These are phyloP conservation scores for Leishmania aethiopica DNA, from an alignment of 208 protist genomes.

Conservation along the genomic window DNA sequence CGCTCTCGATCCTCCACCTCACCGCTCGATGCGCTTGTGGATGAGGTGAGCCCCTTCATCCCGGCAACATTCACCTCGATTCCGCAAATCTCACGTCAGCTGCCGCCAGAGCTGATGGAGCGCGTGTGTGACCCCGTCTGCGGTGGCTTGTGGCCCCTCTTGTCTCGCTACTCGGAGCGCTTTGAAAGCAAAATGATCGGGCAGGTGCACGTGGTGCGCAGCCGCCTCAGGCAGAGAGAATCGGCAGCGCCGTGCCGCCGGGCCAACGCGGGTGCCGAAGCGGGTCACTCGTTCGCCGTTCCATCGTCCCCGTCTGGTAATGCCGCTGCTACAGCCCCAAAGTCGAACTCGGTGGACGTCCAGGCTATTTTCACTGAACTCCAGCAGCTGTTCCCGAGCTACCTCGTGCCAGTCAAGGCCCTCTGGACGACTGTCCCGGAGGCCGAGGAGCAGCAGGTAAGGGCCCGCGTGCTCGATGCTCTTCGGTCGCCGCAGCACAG, in stretches of 20 bases:
- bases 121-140: conserved; percentile 19
- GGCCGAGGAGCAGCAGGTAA: conserved; percentile 6
- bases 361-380: conserved; percentile 17
- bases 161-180: conserved; percentile 19
- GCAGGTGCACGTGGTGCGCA: conserved; percentile 19
- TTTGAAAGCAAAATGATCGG: conserved; percentile 35
- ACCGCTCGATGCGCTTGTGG: conserved; percentile 6
- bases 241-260: not conserved
- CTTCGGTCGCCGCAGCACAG: conserved; percentile 6
- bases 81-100: conserved; percentile 50
- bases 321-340: not conserved
- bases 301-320: not conserved
- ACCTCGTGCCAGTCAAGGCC: conserved; percentile 57
- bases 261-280: not conserved
- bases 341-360: not conserved
- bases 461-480: conserved; percentile 10
- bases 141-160: conserved; percentile 14
- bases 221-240: not conserved
- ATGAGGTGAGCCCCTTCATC: conserved; percentile 37
- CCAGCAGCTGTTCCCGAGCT: conserved; percentile 49
- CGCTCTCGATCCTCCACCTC: not conserved
- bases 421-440: conserved; percentile 35
- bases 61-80: conserved; percentile 61
- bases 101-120: conserved; percentile 63
- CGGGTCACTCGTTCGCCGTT: not conserved